phyloP scores from a whole-genome alignment of 1,139 yeast species.

The Zhuliangozyma parablackwelliae region DNA sequence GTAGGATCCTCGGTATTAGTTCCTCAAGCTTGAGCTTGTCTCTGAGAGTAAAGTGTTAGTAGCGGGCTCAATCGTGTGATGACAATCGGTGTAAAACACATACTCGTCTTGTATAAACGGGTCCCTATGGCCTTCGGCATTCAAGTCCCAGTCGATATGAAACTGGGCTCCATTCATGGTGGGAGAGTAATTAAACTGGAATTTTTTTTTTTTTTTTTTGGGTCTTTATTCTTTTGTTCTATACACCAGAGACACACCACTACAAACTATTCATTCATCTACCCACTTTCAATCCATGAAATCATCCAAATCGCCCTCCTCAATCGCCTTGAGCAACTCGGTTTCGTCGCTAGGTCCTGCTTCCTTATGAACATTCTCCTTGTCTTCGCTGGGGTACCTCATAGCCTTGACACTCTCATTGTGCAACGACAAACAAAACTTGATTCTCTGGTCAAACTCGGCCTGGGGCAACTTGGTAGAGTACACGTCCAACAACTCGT shows the following conservation, averaged over 20 bases:
- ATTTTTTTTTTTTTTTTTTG: no score
- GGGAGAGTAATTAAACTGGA: no score
- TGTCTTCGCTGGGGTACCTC: conserved; percentile 71
- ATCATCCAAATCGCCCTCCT: conserved; percentile 49
- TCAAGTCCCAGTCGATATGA: conserved; percentile 10
- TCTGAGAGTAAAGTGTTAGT: conserved; percentile 12
- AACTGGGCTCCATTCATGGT: no score
- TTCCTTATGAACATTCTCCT: conserved; percentile 26
- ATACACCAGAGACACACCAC: not conserved
- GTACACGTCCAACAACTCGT: conserved; percentile 81
- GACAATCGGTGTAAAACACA: conserved; percentile 11
- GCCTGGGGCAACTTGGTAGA: conserved; percentile 83
- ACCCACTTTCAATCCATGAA: conserved; percentile 34
- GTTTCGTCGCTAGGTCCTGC: conserved; percentile 37
- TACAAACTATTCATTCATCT: not conserved
- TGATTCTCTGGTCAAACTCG: conserved; percentile 89
- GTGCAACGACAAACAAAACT: conserved; percentile 85
- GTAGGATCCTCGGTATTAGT: conserved; percentile 37
- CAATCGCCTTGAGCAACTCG: conserved; percentile 45
- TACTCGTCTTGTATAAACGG: conserved; percentile 41
- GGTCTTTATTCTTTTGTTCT: not conserved
- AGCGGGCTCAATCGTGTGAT: not conserved
- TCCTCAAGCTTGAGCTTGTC: conserved; percentile 37
- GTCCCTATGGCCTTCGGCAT: conserved; percentile 28
- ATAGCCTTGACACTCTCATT: conserved; percentile 92